Conservation (phyloP, 805 yeast genomes). For the Wickerhamomyces hampshirensis region DNA sequence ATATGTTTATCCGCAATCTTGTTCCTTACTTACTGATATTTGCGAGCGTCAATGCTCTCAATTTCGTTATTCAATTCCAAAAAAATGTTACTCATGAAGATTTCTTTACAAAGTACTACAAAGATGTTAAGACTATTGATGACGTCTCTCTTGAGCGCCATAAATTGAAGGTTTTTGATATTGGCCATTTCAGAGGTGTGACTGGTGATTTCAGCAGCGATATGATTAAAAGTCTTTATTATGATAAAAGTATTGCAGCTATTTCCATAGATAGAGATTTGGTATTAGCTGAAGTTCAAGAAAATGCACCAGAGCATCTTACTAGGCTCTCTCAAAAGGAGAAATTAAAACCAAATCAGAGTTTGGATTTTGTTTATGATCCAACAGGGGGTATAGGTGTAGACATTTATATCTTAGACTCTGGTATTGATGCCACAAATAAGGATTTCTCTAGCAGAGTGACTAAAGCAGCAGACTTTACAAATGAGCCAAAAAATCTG, state of each 20-base stretch:
- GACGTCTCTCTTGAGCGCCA: constrained; percentile 11
- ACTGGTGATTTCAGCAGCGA: constrained; percentile 32
- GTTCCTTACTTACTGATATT: too few species aligned
- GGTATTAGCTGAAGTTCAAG: constrained; percentile 34
- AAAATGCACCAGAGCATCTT: constrained; percentile 39
- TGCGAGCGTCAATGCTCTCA: constrained; percentile 4
- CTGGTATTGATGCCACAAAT: constrained; percentile 34
- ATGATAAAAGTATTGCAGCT: constrained; percentile 31
- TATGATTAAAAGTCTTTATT: constrained; percentile 27
- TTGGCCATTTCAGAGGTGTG: constrained; percentile 31
- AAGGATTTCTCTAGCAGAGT: constrained; percentile 42
- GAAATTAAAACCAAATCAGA: constrained; percentile 22
- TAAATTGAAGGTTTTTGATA: constrained; percentile 20
- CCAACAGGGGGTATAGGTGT: constrained; percentile 37
- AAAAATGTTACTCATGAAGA: constrained; percentile 14
- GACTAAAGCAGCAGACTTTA: constrained; percentile 39
- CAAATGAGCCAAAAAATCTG: constrained; percentile 25
- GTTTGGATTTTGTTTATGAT: constrained; percentile 36
- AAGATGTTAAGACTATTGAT: constrained; percentile 6
- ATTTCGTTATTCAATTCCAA: constrained; percentile 26
- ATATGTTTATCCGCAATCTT: too few species aligned
- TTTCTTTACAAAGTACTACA: constrained; percentile 16
- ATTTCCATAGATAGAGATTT: constrained; percentile 33
- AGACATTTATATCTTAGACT: constrained; percentile 34
- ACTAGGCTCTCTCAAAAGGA: constrained; percentile 35